These are phyloP conservation scores for Moesziomyces antarcticus DNA, from an alignment of 1,284 basidiomycete species.

Conservation along the genomic window DNA sequence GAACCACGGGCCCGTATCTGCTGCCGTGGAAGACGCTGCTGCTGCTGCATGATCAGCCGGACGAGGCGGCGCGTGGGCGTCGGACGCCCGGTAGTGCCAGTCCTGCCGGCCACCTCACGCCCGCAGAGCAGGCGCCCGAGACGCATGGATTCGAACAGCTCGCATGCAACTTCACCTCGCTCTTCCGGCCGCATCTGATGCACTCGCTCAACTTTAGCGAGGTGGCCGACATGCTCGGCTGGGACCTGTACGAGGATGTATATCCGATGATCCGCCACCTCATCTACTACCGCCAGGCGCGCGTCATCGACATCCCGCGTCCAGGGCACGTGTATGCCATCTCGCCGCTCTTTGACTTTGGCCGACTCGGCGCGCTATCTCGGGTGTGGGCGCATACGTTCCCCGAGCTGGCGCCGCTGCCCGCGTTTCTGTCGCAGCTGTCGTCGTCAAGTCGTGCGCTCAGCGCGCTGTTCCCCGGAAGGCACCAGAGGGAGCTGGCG, in stretches of 20 bases:
- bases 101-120: constrained; percentile 10
- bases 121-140: constrained; percentile 12
- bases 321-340: constrained; percentile 84
- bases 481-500: constrained; percentile 71
- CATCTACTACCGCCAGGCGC: constrained; percentile 87
- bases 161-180: constrained; percentile 31
- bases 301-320: constrained; percentile 85
- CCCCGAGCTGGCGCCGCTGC: constrained; percentile 76
- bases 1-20: constrained; percentile 73
- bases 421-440: constrained; percentile 51
- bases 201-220: constrained; percentile 77
- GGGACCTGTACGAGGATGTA: constrained; percentile 85
- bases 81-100: constrained; percentile 11
- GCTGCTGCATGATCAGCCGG: constrained; percentile 71
- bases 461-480: constrained; percentile 37
- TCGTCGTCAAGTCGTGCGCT: constrained; percentile 45
- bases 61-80: constrained; percentile 17
- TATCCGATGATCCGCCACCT: constrained; percentile 89
- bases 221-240: constrained; percentile 83
- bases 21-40: constrained; percentile 93
- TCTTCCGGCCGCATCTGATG: constrained; percentile 41
- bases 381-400: constrained; percentile 78
- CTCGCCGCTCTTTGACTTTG: constrained; percentile 55
- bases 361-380: constrained; percentile 75
- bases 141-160: constrained; percentile 52